Conservation (phyloP, 2,329 filamentous ascomycete genomes). For the Diaporthe eres region DNA sequence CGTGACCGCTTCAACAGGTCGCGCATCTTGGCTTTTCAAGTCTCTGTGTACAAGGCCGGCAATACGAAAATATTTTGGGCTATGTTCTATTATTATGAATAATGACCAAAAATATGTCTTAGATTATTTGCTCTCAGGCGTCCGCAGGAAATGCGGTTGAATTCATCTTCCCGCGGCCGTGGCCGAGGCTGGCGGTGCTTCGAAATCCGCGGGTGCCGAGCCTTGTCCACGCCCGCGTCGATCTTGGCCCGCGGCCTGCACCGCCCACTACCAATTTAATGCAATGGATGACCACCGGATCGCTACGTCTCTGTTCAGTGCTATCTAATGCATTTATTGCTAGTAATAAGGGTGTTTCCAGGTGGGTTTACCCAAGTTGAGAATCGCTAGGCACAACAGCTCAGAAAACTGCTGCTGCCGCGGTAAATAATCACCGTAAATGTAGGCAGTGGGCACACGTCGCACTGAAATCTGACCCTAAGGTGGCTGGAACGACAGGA, state of each 20-base stretch:
- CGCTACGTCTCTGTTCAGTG: neutral
- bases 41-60: neutral
- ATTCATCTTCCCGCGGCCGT: constrained; percentile 3
- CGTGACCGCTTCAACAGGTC: neutral
- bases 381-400: neutral
- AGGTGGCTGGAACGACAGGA: neutral
- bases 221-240: neutral
- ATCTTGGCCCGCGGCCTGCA: neutral
- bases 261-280: constrained; percentile 2
- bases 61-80: too few relatives aligned
- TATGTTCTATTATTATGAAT: too few relatives aligned
- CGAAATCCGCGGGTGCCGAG: constrained; percentile 10
- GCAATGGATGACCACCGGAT: neutral
- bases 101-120: too few relatives aligned
- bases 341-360: neutral
- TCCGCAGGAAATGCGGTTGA: neutral
- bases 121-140: too few relatives aligned
- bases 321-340: neutral
- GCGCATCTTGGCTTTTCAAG: neutral
- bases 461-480: neutral
- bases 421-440: neutral
- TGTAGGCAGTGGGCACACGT: neutral
- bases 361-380: neutral
- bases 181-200: constrained; percentile 1
- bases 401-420: neutral